Evolutionary conservation across 352 stramenopile genomes (phyloP).

Genomic region (Stephanocyclus meneghinianus): DNA sequence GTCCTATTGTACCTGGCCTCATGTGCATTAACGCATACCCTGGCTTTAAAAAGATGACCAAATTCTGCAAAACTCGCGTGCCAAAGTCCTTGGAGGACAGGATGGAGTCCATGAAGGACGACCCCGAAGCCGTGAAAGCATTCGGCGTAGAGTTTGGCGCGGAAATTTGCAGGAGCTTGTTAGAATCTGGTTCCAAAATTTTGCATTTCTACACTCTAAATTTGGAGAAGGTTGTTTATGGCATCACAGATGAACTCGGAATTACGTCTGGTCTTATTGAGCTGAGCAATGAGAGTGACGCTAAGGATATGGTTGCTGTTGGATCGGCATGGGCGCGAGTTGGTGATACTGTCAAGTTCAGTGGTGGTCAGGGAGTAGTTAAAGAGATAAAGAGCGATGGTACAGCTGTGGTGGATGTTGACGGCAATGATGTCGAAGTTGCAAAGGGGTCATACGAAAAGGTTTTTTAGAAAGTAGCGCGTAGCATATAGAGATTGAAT

Average conservation of each 20-base stretch:
- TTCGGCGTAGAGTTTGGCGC: constrained; percentile 94
- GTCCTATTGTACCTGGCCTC: constrained; percentile 96
- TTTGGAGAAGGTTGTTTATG: constrained; percentile 87
- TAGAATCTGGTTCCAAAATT: constrained; percentile 87
- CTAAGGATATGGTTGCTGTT: constrained; percentile 73
- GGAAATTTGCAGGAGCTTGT: constrained; percentile 91
- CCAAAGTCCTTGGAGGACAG: constrained; percentile 84
- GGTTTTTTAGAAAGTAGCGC: constrained; percentile 53
- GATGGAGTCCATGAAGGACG: constrained; percentile 91
- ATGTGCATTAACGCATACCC: constrained; percentile 98
- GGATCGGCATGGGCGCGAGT: constrained; percentile 81
- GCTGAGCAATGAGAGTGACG: constrained; percentile 72
- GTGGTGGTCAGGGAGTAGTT: constrained; percentile 66
- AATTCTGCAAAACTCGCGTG: constrained; percentile 97
- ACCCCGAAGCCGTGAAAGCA: constrained; percentile 90
- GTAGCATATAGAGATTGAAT: not conserved
- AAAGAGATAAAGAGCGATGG: constrained; percentile 70
- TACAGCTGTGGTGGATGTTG: constrained; percentile 60
- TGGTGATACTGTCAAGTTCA: constrained; percentile 76
- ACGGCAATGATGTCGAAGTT: constrained; percentile 56
- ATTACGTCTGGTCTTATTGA: constrained; percentile 52
- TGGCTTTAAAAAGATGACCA: constrained; percentile 97
- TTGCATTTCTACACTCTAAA: constrained; percentile 92
- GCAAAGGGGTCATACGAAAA: constrained; percentile 67
- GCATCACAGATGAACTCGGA: constrained; percentile 80